Evolutionary conservation across 139 green algal genomes (phyloP).

Genomic region (Dunaliella sp.): DNA sequence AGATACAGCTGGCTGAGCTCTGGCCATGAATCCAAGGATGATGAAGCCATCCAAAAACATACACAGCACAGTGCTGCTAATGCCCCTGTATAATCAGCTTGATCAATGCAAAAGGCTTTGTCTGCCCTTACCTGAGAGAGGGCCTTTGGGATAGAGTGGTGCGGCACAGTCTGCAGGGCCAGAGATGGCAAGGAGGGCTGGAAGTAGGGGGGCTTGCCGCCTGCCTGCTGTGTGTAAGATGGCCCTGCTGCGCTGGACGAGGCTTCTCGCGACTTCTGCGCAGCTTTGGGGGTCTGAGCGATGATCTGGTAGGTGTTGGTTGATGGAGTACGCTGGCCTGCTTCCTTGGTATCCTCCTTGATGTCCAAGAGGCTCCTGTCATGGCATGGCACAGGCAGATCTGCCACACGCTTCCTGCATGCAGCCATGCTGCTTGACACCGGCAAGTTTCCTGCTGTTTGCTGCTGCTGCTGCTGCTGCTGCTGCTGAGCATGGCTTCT

Average conservation of each 20-base stretch:
- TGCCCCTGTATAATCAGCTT: too few relatives aligned
- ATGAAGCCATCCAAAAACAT: too few relatives aligned
- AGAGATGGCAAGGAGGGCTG: background rate
- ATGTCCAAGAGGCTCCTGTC: background rate
- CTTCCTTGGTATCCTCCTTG: background rate
- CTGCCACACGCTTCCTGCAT: conserved; percentile 3
- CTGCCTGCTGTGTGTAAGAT: background rate
- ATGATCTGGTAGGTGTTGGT: background rate
- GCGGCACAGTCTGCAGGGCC: background rate
- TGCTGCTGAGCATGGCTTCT: too few relatives aligned
- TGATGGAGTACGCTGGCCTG: too few relatives aligned
- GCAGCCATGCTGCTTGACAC: background rate
- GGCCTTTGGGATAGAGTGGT: background rate
- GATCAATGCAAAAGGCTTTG: too few relatives aligned
- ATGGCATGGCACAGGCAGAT: background rate
- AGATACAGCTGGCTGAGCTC: too few relatives aligned
- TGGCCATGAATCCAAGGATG: too few relatives aligned
- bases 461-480: background rate
- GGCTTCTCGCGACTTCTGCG: background rate
- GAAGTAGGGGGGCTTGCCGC: background rate
- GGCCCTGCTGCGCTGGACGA: background rate
- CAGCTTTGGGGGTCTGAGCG: background rate
- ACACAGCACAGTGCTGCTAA: too few relatives aligned
- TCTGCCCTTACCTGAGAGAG: too few relatives aligned
- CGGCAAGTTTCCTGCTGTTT: too few relatives aligned